A percentile compares a stretch with the other conserved stretches of the same genome.
These are phyloP conservation scores for Coniosporium apollinis DNA, from an alignment of 495 filamentous ascomycete genomes.

Conservation along the genomic window DNA sequence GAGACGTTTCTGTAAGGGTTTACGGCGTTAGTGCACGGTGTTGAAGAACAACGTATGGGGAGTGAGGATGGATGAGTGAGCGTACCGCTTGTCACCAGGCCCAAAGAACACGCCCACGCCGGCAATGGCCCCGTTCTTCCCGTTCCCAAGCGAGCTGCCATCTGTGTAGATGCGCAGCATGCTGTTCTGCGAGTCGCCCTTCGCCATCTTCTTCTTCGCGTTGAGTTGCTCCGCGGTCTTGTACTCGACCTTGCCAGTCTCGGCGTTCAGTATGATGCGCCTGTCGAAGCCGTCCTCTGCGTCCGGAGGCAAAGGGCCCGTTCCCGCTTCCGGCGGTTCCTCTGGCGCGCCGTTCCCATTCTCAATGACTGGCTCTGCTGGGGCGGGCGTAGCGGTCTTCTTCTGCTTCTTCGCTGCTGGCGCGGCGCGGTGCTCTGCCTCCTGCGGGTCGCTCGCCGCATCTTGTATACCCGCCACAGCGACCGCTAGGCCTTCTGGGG, in stretches of 20 bases:
- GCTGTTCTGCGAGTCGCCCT: slow-evolving; percentile 19
- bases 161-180: slow-evolving; percentile 75
- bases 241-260: slow-evolving; percentile 40
- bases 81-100: slow-evolving; percentile 48
- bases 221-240: slow-evolving; percentile 35
- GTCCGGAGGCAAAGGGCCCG: slow-evolving; percentile 35
- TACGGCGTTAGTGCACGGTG: neutral
- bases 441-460: slow-evolving; percentile 5
- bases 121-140: slow-evolving; percentile 48
- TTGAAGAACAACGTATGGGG: neutral
- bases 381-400: slow-evolving; percentile 19
- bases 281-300: slow-evolving; percentile 48
- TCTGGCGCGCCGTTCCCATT: slow-evolving; percentile 7
- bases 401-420: slow-evolving; percentile 24
- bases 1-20: slow-evolving; percentile 23
- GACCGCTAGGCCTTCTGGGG: too few relatives aligned
- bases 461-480: too few relatives aligned
- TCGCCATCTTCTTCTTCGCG: slow-evolving; percentile 25
- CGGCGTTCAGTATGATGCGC: slow-evolving; percentile 36
- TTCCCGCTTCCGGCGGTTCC: slow-evolving; percentile 34
- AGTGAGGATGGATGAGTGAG: neutral
- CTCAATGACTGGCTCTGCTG: slow-evolving; percentile 2
- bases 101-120: slow-evolving; percentile 87
- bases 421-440: slow-evolving; percentile 1
- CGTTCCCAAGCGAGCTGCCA: slow-evolving; percentile 68